A percentile compares a stretch with the other conserved stretches of the same genome.
Conservation (phyloP, 2,329 filamentous ascomycete species). For the Penicillium aurantiogriseum region DNA sequence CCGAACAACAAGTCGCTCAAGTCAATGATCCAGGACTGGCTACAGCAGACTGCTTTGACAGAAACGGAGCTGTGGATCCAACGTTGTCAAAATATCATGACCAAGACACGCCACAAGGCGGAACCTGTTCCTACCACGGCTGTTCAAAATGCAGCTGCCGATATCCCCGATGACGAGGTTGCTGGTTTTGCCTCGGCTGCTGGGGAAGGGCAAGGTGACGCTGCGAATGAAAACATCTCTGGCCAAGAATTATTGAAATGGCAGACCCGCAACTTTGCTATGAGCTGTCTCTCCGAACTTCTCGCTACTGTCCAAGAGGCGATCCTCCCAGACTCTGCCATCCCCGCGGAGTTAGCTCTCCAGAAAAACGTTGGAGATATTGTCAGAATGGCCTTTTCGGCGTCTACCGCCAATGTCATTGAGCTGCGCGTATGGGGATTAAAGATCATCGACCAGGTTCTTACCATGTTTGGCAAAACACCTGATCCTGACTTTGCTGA, state of each 20-base stretch:
- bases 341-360: slow-evolving; percentile 71
- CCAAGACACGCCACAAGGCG: slow-evolving; percentile 73
- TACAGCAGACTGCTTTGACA: slow-evolving; percentile 79
- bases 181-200: slow-evolving; percentile 87
- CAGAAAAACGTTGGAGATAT: slow-evolving; percentile 87
- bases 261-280: slow-evolving; percentile 93
- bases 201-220: slow-evolving; percentile 58
- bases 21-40: slow-evolving; percentile 88
- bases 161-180: slow-evolving; percentile 92
- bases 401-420: slow-evolving; percentile 88
- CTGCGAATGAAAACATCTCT: slow-evolving; percentile 48
- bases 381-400: slow-evolving; percentile 94
- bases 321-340: slow-evolving; percentile 73
- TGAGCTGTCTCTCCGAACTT: slow-evolving; percentile 82
- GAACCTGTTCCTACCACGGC: slow-evolving; percentile 43
- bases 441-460: slow-evolving; percentile 86
- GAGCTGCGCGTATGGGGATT: slow-evolving; percentile 87
- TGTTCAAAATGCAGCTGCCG: slow-evolving; percentile 56
- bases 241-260: slow-evolving; percentile 88
- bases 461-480: slow-evolving; percentile 94
- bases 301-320: slow-evolving; percentile 77
- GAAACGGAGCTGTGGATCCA: slow-evolving; percentile 85
- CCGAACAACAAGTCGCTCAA: slow-evolving; percentile 77
- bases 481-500: slow-evolving; percentile 98
- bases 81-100: slow-evolving; percentile 82